Evolutionary conservation across 345 rosid genomes (phyloP).

Genomic region (Bruguiera sexangula): DNA sequence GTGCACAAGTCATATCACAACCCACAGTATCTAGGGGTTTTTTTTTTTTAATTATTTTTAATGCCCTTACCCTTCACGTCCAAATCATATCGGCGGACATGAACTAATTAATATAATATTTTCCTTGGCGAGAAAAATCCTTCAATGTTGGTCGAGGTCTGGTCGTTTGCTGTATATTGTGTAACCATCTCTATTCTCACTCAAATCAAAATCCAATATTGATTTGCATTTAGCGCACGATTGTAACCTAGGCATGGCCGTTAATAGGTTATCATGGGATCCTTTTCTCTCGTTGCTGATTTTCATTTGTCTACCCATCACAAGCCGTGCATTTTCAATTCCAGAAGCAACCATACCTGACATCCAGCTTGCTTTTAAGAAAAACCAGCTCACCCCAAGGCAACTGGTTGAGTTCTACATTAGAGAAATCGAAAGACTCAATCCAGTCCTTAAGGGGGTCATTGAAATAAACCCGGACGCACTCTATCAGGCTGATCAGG

Average conservation of each 20-base stretch:
- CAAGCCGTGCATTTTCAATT: conserved; percentile 16
- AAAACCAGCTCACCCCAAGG: conserved; percentile 38
- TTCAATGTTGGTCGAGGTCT: background rate
- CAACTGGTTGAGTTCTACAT: conserved; percentile 21
- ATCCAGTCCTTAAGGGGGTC: conserved; percentile 32
- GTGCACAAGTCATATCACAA: too few relatives aligned
- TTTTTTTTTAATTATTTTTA: too few relatives aligned
- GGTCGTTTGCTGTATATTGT: background rate
- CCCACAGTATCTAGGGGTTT: too few relatives aligned
- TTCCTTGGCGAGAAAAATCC: too few relatives aligned
- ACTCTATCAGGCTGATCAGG: conserved; percentile 10
- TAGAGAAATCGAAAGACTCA: conserved; percentile 20
- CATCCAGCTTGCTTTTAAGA: conserved; percentile 31
- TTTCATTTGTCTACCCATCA: background rate
- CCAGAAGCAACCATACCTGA: conserved; percentile 41
- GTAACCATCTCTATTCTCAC: background rate
- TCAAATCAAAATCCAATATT: background rate
- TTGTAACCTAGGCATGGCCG: background rate
- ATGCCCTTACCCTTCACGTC: too few relatives aligned
- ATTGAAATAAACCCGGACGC: conserved; percentile 14
- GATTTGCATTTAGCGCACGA: background rate
- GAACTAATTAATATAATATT: too few relatives aligned
- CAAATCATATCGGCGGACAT: too few relatives aligned
- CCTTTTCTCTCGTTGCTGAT: background rate
- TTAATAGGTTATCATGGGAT: background rate